Conservation (phyloP, 2,329 filamentous ascomycete species). For the Claviceps arundinis region DNA sequence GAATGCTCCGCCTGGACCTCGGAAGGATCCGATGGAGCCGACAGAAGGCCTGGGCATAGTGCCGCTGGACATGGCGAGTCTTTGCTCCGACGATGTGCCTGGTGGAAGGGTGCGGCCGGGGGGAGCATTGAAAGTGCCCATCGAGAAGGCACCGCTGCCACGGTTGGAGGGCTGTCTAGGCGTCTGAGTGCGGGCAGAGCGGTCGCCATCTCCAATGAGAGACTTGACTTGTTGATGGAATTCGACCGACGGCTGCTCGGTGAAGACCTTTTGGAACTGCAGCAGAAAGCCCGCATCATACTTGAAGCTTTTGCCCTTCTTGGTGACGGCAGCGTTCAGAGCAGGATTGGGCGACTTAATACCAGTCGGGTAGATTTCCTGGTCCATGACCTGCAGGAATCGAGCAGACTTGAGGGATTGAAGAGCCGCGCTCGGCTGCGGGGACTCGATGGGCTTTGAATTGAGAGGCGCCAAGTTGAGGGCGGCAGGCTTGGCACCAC, state of each 20-base stretch:
- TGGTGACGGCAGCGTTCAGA: slow-evolving; percentile 65
- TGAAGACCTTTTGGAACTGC: slow-evolving; percentile 92
- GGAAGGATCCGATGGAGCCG: slow-evolving; percentile 26
- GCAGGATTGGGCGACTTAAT: slow-evolving; percentile 86
- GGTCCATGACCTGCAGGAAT: slow-evolving; percentile 67
- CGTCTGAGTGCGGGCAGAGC: slow-evolving; percentile 48
- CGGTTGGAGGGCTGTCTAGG: slow-evolving; percentile 41
- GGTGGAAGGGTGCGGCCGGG: slow-evolving; percentile 49
- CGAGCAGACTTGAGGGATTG: slow-evolving; percentile 86
- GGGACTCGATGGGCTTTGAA: slow-evolving; percentile 74
- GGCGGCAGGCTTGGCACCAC: slow-evolving; percentile 61
- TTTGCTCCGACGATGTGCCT: slow-evolving; percentile 64
- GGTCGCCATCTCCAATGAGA: slow-evolving; percentile 63
- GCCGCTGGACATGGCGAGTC: slow-evolving; percentile 53
- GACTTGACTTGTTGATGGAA: slow-evolving; percentile 85
- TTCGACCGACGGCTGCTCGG: slow-evolving; percentile 87
- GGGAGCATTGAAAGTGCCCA: slow-evolving; percentile 55
- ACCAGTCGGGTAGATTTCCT: slow-evolving; percentile 68
- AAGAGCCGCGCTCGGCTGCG: slow-evolving; percentile 86
- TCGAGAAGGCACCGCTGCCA: slow-evolving; percentile 39
- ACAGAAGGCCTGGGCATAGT: slow-evolving; percentile 33
- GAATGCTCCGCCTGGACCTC: slow-evolving; percentile 40
- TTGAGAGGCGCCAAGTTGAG: slow-evolving; percentile 77
- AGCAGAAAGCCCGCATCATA: slow-evolving; percentile 93
- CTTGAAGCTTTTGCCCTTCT: slow-evolving; percentile 74